Base-by-base conservation (phyloP, 2,329 filamentous ascomycete species). In the Exophiala sideris region DNA sequence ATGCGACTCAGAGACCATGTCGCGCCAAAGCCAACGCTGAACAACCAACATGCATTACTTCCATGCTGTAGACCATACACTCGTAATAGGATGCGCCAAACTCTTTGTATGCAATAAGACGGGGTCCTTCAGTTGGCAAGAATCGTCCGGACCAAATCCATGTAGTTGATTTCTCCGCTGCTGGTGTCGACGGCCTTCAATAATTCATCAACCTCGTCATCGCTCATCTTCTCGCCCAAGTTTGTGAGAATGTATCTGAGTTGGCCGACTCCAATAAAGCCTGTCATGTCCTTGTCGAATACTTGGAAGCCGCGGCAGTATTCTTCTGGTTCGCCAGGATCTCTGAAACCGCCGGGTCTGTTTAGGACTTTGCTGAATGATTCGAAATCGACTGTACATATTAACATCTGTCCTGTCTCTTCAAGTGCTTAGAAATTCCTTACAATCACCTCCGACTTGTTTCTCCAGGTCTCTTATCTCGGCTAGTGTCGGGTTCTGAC, bases 231-330 rank as follows among this genome's bases (percentile, higher is more conserved):
- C 86, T 99, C 94, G 67, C 94, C 94, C 66, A 99, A 77, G 72
- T 97, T 97, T 53, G 94, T 99, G 68, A 99, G 77, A 71, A 99
- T 83, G 77, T 99, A 99, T 76, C 95, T 89, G 73, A 99, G 83
- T 77, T 99, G 94, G 54, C 94, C 94, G 62, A 97, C 92, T 52
- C 92, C 94, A 71, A 99, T 97, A 74, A 91, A 96, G 48, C 94
- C 94, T 57, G 91, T 96, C 84, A 96, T 88, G 72, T 99, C 94
- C 77, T 99, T 99, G 77, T 99, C 94, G 67, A 99, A 99, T 50
- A 99, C 94, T 75, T 99, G 94, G 80, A 99, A 99, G 52, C 94
- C 94, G 59, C 92, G 89, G 75, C 92, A 96, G 77, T 99, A 99
- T 73, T 97, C 92, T 70, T 97, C 92, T 38, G 94, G 92, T 76